These are phyloP conservation scores for Clavulina sp. DNA, from an alignment of 768 basidiomycete species.

Conservation along the genomic window DNA sequence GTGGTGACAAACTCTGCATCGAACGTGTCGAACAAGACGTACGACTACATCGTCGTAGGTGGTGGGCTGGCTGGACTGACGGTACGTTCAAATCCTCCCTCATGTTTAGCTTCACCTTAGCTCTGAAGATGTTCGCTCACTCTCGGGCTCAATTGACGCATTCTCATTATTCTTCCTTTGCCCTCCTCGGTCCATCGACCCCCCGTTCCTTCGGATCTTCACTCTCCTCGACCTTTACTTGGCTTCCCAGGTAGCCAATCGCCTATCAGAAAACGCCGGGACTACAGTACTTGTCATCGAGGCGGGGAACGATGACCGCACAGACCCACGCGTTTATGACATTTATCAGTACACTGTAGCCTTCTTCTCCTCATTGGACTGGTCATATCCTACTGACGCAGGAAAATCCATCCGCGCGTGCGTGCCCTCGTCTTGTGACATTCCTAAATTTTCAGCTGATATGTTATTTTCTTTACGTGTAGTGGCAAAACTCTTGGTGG, in stretches of 20 bases:
- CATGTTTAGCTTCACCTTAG: no score
- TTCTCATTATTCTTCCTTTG: no score
- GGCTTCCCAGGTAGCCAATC: conserved; percentile 29
- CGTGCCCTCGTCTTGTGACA: background rate
- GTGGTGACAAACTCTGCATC: no score
- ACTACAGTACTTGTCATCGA: conserved; percentile 33
- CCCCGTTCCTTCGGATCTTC: no score
- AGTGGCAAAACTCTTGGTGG: conserved; percentile 25
- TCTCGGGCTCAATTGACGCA: no score
- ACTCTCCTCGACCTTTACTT: no score
- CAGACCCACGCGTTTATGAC: conserved; percentile 29
- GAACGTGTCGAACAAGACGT: conserved; percentile 10
- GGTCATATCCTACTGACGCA: conserved; percentile 23
- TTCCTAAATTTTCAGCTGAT: no score
- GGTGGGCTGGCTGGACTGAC: conserved; percentile 31
- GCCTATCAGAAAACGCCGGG: conserved; percentile 27
- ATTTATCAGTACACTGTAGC: conserved; percentile 28
- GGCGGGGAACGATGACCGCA: conserved; percentile 31
- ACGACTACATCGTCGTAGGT: conserved; percentile 24
- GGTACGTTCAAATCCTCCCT: background rate
- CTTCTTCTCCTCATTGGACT: conserved; percentile 28
- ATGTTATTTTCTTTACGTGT: background rate
- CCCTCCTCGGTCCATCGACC: no score
- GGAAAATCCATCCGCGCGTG: background rate
- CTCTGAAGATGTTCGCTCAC: no score